phyloP scores from a whole-genome alignment of 768 basidiomycete genomes.

The Kwoniella heveanensis region DNA sequence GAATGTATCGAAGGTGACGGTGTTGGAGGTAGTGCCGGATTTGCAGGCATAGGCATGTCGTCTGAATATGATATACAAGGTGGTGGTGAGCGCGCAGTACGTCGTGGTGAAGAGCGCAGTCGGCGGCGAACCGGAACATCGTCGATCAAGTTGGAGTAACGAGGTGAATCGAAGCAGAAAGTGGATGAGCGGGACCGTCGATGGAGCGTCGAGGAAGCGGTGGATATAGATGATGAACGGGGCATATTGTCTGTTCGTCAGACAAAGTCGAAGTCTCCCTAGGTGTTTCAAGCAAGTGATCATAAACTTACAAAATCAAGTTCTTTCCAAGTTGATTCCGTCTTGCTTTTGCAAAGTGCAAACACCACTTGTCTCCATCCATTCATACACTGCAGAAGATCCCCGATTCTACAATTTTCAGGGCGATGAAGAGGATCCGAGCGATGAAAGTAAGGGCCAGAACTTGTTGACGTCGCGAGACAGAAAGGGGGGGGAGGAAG shows the following conservation, averaged over 20 bases:
- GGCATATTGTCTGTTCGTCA: conserved; percentile 11
- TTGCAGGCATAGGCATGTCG: conserved; percentile 23
- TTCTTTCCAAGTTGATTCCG: background rate
- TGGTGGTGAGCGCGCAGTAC: conserved; percentile 10
- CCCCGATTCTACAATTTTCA: background rate
- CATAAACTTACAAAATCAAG: background rate
- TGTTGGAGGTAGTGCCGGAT: conserved; percentile 29
- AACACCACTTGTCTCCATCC: background rate
- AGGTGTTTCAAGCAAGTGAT: background rate
- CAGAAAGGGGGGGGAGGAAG: background rate
- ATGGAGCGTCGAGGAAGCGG: conserved; percentile 7
- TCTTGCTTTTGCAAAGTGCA: background rate
- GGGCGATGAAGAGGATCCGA: background rate
- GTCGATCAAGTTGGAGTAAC: background rate
- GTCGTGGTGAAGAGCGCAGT: conserved; percentile 6
- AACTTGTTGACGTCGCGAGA: background rate
- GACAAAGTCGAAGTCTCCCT: background rate
- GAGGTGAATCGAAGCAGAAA: conserved; percentile 17
- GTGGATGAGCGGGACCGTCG: conserved; percentile 20
- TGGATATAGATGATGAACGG: conserved; percentile 8
- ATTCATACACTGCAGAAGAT: background rate
- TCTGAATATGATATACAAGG: conserved; percentile 5
- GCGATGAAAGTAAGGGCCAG: background rate
- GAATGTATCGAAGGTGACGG: conserved; percentile 38
- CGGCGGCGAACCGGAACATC: conserved; percentile 1